Percentiles rank a stretch among this genome's conserved stretches.
Conservation (phyloP, 768 basidiomycete species). For the Boletus tylopilopsis region DNA sequence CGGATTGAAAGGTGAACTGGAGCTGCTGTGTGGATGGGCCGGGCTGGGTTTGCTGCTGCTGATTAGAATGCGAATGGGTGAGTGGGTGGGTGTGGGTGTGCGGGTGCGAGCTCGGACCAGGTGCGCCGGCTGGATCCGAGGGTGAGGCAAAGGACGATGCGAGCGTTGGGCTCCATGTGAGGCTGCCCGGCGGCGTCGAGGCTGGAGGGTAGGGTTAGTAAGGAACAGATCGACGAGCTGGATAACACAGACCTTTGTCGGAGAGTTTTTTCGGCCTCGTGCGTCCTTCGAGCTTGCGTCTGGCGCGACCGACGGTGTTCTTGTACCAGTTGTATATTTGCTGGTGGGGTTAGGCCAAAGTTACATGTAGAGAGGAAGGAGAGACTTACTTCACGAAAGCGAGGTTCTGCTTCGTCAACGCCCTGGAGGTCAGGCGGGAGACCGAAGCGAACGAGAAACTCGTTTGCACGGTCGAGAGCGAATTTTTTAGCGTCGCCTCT, state of each 20-base stretch:
- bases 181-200: constrained; percentile 18
- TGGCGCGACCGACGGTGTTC: constrained; percentile 60
- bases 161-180: constrained; percentile 39
- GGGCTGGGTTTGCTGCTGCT: constrained; percentile 25
- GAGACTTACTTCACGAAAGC: constrained; percentile 54
- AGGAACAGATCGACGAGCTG: background rate
- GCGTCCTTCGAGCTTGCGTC: constrained; percentile 54
- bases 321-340: constrained; percentile 77
- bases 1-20: constrained; percentile 42
- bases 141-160: constrained; percentile 35
- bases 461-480: constrained; percentile 56
- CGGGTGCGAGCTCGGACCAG: constrained; percentile 33
- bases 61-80: background rate
- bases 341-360: constrained; percentile 25
- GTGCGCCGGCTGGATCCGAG: constrained; percentile 12
- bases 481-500: constrained; percentile 70
- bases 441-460: constrained; percentile 58
- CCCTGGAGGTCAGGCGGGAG: constrained; percentile 52
- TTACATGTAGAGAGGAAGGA: background rate
- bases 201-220: constrained; percentile 2
- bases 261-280: constrained; percentile 47
- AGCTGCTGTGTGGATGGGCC: constrained; percentile 33
- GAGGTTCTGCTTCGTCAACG: constrained; percentile 54
- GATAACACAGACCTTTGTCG: constrained; percentile 42
- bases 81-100: constrained; percentile 21